Percentiles rank a stretch among this genome's conserved stretches.
These are phyloP conservation scores for Orbilia javanica DNA, from an alignment of 2,329 filamentous ascomycete species.

Conservation along the genomic window DNA sequence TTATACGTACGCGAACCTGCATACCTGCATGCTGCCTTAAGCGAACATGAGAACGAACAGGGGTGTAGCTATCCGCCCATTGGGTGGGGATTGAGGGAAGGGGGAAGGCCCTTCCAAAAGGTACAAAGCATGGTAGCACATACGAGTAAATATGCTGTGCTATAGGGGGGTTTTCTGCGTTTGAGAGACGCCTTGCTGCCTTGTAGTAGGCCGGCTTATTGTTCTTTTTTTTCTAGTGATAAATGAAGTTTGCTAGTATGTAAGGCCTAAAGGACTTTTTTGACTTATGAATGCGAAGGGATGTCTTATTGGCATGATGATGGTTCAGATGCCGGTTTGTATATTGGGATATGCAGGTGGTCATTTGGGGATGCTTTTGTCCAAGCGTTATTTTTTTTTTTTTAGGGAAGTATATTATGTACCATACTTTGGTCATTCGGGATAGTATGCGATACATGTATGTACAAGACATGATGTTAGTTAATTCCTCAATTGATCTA, in stretches of 20 bases:
- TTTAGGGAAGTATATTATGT: neutral
- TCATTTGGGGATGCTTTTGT: constrained; percentile 26
- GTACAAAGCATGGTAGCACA: neutral
- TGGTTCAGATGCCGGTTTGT: neutral
- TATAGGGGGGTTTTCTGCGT: neutral
- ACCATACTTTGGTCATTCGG: no score
- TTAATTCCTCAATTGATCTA: neutral
- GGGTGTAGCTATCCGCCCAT: constrained; percentile 20
- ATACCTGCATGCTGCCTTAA: constrained; percentile 34
- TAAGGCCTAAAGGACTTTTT: neutral
- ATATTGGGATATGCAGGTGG: constrained; percentile 21
- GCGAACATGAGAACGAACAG: constrained; percentile 14
- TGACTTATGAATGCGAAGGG: constrained; percentile 30
- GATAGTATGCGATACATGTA: no score
- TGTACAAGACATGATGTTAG: no score
- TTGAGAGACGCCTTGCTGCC: constrained; percentile 40
- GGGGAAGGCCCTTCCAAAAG: neutral
- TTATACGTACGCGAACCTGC: constrained; percentile 50
- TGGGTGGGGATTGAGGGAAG: no score
- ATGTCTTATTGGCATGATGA: constrained; percentile 19
- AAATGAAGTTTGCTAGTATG: no score
- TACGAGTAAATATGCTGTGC: neutral
- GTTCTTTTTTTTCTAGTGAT: neutral
- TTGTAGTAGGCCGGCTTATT: neutral
- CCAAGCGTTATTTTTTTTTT: constrained; percentile 15